phyloP scores from a whole-genome alignment of 345 rosid genomes.

The Anastatica hierochuntica region DNA sequence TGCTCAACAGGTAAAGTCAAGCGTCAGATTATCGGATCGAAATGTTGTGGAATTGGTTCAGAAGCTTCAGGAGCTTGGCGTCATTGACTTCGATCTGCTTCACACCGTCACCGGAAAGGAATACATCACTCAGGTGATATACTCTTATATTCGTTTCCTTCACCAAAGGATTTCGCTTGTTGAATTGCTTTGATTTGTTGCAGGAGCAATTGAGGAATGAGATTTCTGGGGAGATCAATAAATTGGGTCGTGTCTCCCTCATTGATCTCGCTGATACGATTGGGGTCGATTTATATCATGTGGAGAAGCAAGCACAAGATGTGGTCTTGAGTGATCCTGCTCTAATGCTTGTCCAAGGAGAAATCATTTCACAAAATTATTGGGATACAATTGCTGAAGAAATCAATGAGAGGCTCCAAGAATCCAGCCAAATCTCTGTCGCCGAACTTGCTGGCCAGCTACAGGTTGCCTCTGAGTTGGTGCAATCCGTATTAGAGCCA shows the following conservation, averaged over 20 bases:
- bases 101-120: constrained; percentile 96
- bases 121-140: constrained; percentile 76
- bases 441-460: constrained; percentile 84
- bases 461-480: constrained; percentile 77
- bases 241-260: constrained; percentile 71
- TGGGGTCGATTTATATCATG: too few species aligned
- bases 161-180: not conserved
- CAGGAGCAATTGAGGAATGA: constrained; percentile 87
- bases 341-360: constrained; percentile 72
- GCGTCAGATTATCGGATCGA: constrained; percentile 77
- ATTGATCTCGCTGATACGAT: constrained; percentile 52
- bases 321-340: constrained; percentile 37
- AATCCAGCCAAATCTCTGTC: constrained; percentile 84
- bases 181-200: not conserved
- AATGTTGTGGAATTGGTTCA: constrained; percentile 95
- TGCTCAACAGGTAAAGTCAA: constrained; percentile 86
- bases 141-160: not conserved
- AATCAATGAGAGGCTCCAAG: constrained; percentile 90
- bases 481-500: constrained; percentile 74
- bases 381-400: constrained; percentile 95
- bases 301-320: too few species aligned
- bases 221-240: constrained; percentile 46
- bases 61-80: constrained; percentile 84
- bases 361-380: constrained; percentile 76
- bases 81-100: constrained; percentile 94